Percentiles rank a stretch among this genome's conserved stretches.
phyloP scores from a whole-genome alignment of 2,329 filamentous ascomycete genomes.

The Aspergillus felis region DNA sequence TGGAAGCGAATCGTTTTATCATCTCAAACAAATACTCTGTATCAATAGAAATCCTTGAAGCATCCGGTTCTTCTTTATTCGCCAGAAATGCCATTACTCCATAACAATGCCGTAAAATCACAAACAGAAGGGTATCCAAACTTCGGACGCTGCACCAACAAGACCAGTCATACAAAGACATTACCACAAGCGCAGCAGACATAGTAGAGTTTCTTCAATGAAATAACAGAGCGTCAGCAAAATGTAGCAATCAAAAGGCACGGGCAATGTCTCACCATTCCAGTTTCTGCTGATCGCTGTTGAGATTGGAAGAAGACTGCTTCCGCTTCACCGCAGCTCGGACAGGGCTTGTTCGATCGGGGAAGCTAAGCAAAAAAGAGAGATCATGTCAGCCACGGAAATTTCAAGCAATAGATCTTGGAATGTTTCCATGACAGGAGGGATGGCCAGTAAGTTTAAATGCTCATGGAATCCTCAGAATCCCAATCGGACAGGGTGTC shows the following conservation, averaged over 20 bases:
- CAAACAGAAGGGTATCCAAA: slow-evolving; percentile 29
- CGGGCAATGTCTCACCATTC: slow-evolving; percentile 70
- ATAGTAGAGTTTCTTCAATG: slow-evolving; percentile 74
- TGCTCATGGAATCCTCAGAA: slow-evolving; percentile 11
- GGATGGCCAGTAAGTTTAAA: slow-evolving; percentile 2
- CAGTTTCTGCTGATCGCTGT: slow-evolving; percentile 92
- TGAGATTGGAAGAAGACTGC: slow-evolving; percentile 99
- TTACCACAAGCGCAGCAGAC: slow-evolving; percentile 93
- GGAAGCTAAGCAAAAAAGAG: slow-evolving; percentile 64
- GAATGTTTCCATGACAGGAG: slow-evolving; percentile 7
- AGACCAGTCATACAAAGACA: slow-evolving; percentile 58
- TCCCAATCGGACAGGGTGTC: slow-evolving; percentile 13
- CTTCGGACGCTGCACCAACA: slow-evolving; percentile 11
- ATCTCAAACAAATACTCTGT: slow-evolving; percentile 21
- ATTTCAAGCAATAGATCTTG: slow-evolving; percentile 9
- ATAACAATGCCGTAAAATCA: slow-evolving; percentile 15
- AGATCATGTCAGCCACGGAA: slow-evolving; percentile 30
- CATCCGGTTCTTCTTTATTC: slow-evolving; percentile 4
- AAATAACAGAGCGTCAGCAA: slow-evolving; percentile 12
- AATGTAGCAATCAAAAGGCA: neutral
- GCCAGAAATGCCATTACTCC: slow-evolving; percentile 20
- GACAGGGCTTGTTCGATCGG: slow-evolving; percentile 79
- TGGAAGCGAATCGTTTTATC: slow-evolving; percentile 25
- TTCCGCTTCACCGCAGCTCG: slow-evolving; percentile 78
- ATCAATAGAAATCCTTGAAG: slow-evolving; percentile 24